Evolutionary conservation across 2,329 filamentous ascomycete species (phyloP).

Genomic region (Dactylellina cionopaga): DNA sequence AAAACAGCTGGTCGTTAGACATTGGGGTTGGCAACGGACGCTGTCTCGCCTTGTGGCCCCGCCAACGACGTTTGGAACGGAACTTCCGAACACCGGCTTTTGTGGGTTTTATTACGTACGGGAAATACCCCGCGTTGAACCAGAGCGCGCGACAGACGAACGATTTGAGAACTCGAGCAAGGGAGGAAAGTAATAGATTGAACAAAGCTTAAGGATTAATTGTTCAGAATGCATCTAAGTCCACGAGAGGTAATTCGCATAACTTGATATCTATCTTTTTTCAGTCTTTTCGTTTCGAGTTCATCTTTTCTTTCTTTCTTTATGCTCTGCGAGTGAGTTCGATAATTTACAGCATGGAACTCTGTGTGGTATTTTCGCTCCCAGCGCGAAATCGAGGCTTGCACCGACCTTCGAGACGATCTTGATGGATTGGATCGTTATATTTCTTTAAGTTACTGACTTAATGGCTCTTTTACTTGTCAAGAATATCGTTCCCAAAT

Average conservation of each 20-base stretch:
- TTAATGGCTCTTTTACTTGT: too few relatives aligned
- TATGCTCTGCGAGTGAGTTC: too few relatives aligned
- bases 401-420: too few relatives aligned
- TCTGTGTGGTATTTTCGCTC: constrained; percentile 5
- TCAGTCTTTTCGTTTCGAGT: background rate
- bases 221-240: constrained; percentile 42
- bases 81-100: background rate
- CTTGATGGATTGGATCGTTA: too few relatives aligned
- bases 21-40: too few relatives aligned
- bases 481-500: too few relatives aligned
- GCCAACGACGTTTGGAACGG: too few relatives aligned
- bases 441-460: background rate
- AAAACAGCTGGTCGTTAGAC: too few relatives aligned
- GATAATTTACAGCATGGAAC: too few relatives aligned
- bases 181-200: background rate
- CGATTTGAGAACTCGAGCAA: background rate
- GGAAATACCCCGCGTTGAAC: background rate
- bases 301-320: too few relatives aligned
- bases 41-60: too few relatives aligned
- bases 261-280: background rate
- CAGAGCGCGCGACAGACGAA: background rate
- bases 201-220: background rate
- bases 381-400: too few relatives aligned
- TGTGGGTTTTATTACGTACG: constrained; percentile 24
- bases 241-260: constrained; percentile 41